phyloP scores from a whole-genome alignment of 768 basidiomycete genomes.

The Dioszegia hungarica region DNA sequence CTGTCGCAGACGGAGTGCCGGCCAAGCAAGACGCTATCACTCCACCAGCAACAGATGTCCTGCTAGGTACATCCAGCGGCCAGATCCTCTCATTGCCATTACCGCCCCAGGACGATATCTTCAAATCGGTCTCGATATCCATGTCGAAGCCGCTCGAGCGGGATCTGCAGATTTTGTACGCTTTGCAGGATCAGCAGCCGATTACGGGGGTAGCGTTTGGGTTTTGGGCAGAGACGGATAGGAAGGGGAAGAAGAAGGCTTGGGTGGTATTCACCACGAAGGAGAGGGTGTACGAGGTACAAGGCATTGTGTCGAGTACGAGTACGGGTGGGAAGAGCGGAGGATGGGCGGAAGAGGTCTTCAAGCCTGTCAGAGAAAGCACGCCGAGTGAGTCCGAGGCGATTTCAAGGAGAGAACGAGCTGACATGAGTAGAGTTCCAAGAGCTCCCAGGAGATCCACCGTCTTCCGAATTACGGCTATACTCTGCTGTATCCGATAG shows the following conservation, averaged over 20 bases:
- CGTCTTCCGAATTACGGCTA: slow-evolving; percentile 73
- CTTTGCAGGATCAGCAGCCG: slow-evolving; percentile 70
- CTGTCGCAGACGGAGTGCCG: slow-evolving; percentile 7
- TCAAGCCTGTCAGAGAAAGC: slow-evolving; percentile 67
- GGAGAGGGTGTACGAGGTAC: slow-evolving; percentile 83
- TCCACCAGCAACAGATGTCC: slow-evolving; percentile 66
- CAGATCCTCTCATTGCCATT: slow-evolving; percentile 75
- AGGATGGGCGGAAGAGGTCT: slow-evolving; percentile 65
- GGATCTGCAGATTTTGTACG: slow-evolving; percentile 48
- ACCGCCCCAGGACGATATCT: slow-evolving; percentile 83
- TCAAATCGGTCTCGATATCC: slow-evolving; percentile 57
- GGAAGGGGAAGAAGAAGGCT: slow-evolving; percentile 50
- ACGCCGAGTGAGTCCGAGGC: slow-evolving; percentile 62
- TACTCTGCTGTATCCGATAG: slow-evolving; percentile 65
- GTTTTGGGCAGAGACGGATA: slow-evolving; percentile 50
- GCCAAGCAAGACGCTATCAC: slow-evolving; percentile 43
- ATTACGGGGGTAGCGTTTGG: slow-evolving; percentile 83
- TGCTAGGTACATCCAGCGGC: slow-evolving; percentile 81
- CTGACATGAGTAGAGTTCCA: slow-evolving; percentile 63
- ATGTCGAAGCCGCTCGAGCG: slow-evolving; percentile 44
- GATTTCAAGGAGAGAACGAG: neutral
- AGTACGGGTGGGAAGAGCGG: slow-evolving; percentile 71
- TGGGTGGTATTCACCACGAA: slow-evolving; percentile 79
- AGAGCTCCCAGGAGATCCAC: slow-evolving; percentile 75
- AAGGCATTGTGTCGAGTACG: slow-evolving; percentile 28